These are phyloP conservation scores for Fonsecaea nubica DNA, from an alignment of 2,329 filamentous ascomycete genomes.

Conservation along the genomic window DNA sequence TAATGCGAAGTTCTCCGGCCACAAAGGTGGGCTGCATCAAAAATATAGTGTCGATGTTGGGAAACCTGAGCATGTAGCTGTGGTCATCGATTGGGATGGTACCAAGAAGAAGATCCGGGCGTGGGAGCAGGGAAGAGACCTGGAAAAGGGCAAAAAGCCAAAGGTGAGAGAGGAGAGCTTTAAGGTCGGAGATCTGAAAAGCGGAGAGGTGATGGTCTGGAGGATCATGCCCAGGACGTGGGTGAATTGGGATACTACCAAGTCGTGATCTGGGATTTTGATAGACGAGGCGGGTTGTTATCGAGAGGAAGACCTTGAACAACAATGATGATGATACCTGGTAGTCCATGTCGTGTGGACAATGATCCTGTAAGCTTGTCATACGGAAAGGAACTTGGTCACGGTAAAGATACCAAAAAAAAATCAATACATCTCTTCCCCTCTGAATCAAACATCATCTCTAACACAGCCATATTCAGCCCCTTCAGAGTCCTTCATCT, in stretches of 20 bases:
- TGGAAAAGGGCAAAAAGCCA: constrained; percentile 88
- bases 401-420: constrained; percentile 5
- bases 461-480: too few relatives aligned
- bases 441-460: background rate
- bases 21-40: constrained; percentile 91
- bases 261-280: constrained; percentile 19
- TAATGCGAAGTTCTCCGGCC: constrained; percentile 92
- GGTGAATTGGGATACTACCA: constrained; percentile 77
- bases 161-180: constrained; percentile 96
- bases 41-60: constrained; percentile 91
- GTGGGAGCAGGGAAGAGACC: constrained; percentile 94
- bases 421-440: background rate
- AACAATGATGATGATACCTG: constrained; percentile 2
- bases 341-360: constrained; percentile 1
- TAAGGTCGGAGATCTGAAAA: constrained; percentile 87
- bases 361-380: constrained; percentile 2
- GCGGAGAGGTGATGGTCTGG: constrained; percentile 97
- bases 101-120: constrained; percentile 96
- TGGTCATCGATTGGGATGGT: constrained; percentile 97
- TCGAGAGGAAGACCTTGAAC: background rate
- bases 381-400: background rate
- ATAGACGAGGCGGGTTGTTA: background rate
- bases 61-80: constrained; percentile 83
- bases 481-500: too few relatives aligned
- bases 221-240: constrained; percentile 89